phyloP scores from a whole-genome alignment of 805 yeast species.

The Metschnikowia anglica region DNA sequence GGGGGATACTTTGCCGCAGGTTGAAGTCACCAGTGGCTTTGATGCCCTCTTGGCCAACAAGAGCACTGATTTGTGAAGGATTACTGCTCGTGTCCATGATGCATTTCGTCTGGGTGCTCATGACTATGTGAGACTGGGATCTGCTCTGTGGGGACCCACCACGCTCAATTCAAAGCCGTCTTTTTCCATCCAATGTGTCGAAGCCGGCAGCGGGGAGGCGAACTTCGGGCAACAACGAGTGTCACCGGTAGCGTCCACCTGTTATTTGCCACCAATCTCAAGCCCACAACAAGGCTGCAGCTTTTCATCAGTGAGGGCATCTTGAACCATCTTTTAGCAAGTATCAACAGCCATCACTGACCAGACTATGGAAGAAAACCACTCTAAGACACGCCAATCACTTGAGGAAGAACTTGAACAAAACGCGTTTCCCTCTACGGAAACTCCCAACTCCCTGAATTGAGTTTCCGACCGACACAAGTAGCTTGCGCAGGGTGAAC shows the following conservation, averaged over 20 bases:
- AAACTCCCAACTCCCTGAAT: slow-evolving; percentile 8
- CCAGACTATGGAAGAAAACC: not conserved
- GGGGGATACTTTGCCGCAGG: slow-evolving; percentile 24
- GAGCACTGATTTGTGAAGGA: slow-evolving; percentile 7
- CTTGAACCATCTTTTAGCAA: slow-evolving; percentile 10
- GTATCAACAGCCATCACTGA: slow-evolving; percentile 1
- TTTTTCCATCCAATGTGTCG: slow-evolving; percentile 11
- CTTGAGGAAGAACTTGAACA: not conserved
- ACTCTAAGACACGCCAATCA: slow-evolving; percentile 16
- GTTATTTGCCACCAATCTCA: slow-evolving; percentile 22
- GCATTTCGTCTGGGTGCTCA: slow-evolving; percentile 17
- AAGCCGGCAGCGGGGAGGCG: not conserved
- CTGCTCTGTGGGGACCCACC: slow-evolving; percentile 33
- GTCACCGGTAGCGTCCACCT: slow-evolving; percentile 18
- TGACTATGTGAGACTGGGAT: slow-evolving; percentile 34
- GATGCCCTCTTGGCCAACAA: slow-evolving; percentile 17
- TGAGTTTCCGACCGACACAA: slow-evolving; percentile 13
- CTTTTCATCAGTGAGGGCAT: slow-evolving; percentile 9
- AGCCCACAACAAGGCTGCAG: slow-evolving; percentile 18
- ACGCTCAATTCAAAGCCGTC: slow-evolving; percentile 6
- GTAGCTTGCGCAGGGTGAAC: slow-evolving; percentile 22
- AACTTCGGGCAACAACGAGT: slow-evolving; percentile 7
- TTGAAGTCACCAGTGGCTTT: slow-evolving; percentile 42
- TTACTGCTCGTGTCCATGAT: slow-evolving; percentile 14
- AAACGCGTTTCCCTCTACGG: slow-evolving; percentile 10